Evolutionary conservation across 1,284 basidiomycete genomes (phyloP).

Genomic region (Ustilago sp.): DNA sequence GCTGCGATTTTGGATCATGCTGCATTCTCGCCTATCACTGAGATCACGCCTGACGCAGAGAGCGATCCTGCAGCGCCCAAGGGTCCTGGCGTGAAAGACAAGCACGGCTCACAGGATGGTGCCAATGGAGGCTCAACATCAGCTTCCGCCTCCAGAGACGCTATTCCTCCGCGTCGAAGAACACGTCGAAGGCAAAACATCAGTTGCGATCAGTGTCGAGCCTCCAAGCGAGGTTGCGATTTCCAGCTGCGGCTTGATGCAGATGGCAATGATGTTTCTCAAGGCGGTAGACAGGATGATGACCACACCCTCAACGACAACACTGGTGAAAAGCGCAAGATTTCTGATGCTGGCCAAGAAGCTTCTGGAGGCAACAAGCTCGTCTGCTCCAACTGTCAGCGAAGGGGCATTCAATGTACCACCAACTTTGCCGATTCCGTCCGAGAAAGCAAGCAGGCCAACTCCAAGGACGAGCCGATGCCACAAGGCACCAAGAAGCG

Average conservation of each 20-base stretch:
- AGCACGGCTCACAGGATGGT: neutral
- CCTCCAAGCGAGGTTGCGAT: slow-evolving; percentile 53
- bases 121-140: slow-evolving; percentile 4
- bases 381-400: slow-evolving; percentile 55
- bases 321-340: slow-evolving; percentile 48
- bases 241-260: slow-evolving; percentile 52
- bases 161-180: slow-evolving; percentile 39
- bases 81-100: neutral
- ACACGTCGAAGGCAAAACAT: slow-evolving; percentile 52
- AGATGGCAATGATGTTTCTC: slow-evolving; percentile 41
- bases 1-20: slow-evolving; percentile 41
- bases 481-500: slow-evolving; percentile 44
- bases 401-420: slow-evolving; percentile 53
- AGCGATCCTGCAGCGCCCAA: neutral
- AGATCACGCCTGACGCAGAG: slow-evolving; percentile 29
- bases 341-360: slow-evolving; percentile 39
- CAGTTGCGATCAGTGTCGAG: slow-evolving; percentile 56
- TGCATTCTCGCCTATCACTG: slow-evolving; percentile 31
- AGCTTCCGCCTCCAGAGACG: slow-evolving; percentile 27
- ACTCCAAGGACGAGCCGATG: slow-evolving; percentile 28
- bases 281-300: slow-evolving; percentile 8
- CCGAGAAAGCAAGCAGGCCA: slow-evolving; percentile 44
- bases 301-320: slow-evolving; percentile 16
- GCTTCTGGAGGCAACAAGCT: slow-evolving; percentile 17
- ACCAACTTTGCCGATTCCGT: slow-evolving; percentile 56